Percentiles rank a stretch among this genome's conserved stretches.
These are phyloP conservation scores for Amauroascus niger DNA, from an alignment of 2,329 filamentous ascomycete species.

Conservation along the genomic window DNA sequence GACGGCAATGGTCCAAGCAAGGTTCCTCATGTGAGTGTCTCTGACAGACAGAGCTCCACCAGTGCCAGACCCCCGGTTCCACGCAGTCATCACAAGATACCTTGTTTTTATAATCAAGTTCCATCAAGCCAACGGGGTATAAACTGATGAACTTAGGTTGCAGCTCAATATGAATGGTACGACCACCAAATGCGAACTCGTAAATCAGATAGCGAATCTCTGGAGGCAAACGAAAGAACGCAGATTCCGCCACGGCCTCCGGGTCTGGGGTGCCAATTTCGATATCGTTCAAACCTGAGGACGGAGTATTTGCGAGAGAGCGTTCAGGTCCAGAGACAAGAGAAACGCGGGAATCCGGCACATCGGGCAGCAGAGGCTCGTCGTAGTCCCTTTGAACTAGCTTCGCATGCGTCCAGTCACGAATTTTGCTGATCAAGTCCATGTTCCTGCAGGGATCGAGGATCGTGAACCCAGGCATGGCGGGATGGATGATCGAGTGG, in stretches of 20 bases:
- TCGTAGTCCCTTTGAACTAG: not conserved
- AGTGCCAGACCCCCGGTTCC: slow-evolving; percentile 9
- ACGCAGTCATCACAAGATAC: not conserved
- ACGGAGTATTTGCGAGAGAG: not conserved
- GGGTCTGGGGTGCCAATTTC: not conserved
- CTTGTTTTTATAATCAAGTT: not conserved
- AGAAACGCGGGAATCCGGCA: not conserved
- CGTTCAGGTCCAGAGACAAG: not conserved
- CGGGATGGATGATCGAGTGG: not conserved
- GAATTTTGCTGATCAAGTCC: not conserved
- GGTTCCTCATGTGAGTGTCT: not conserved
- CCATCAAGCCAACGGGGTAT: not conserved
- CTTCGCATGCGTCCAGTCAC: not conserved
- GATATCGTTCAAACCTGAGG: not conserved
- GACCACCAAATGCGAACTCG: slow-evolving; percentile 9
- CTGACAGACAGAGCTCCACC: slow-evolving; percentile 13
- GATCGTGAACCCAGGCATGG: not conserved
- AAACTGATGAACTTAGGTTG: not conserved
- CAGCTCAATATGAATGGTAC: slow-evolving; percentile 11
- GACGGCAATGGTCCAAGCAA: slow-evolving; percentile 6
- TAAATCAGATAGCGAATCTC: slow-evolving; percentile 24
- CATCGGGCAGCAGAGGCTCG: not conserved
- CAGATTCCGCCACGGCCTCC: not conserved
- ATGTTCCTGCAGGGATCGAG: not conserved
- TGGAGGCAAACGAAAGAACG: slow-evolving; percentile 19